Percentiles rank a stretch among this genome's conserved stretches.
phyloP scores from a whole-genome alignment of 225 moss, liverwort and hornwort species.

The Marchantia polymorpha region DNA sequence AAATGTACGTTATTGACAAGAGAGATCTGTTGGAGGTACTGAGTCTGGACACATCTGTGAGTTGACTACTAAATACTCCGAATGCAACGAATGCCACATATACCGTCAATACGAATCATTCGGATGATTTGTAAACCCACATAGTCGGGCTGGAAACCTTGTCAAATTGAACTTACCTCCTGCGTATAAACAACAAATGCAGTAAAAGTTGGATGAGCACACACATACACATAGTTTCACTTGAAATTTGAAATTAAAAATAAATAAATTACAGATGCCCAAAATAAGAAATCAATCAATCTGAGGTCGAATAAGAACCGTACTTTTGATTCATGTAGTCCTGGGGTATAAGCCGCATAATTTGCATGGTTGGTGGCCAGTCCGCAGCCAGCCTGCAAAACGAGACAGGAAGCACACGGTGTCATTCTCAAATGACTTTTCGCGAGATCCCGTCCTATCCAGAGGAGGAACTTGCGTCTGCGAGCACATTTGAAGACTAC shows the following conservation, averaged over 20 bases:
- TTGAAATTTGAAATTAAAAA: neutral
- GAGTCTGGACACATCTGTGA: neutral
- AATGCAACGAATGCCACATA: neutral
- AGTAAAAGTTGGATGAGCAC: neutral
- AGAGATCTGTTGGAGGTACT: neutral
- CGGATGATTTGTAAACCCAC: neutral
- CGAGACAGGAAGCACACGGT: neutral
- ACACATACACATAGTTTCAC: neutral
- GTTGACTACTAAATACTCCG: neutral
- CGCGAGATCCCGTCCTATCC: neutral
- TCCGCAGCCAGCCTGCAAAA: slow-evolving; percentile 77
- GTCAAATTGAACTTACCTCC: slow-evolving; percentile 6
- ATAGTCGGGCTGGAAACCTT: neutral
- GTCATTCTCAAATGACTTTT: neutral
- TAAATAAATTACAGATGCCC: neutral
- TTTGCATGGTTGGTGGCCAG: slow-evolving; percentile 97
- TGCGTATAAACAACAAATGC: slow-evolving; percentile 9
- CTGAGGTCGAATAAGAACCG: slow-evolving; percentile 4
- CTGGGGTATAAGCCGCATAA: slow-evolving; percentile 96
- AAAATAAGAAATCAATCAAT: neutral
- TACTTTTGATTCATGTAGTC: slow-evolving; percentile 98
- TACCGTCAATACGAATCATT: neutral
- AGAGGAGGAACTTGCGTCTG: no score
- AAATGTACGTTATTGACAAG: neutral
- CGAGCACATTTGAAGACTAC: no score